Percentiles rank a stretch among this genome's conserved stretches.
Conservation (phyloP, 2,329 filamentous ascomycete species). For the Trichoderma endophyticum region DNA sequence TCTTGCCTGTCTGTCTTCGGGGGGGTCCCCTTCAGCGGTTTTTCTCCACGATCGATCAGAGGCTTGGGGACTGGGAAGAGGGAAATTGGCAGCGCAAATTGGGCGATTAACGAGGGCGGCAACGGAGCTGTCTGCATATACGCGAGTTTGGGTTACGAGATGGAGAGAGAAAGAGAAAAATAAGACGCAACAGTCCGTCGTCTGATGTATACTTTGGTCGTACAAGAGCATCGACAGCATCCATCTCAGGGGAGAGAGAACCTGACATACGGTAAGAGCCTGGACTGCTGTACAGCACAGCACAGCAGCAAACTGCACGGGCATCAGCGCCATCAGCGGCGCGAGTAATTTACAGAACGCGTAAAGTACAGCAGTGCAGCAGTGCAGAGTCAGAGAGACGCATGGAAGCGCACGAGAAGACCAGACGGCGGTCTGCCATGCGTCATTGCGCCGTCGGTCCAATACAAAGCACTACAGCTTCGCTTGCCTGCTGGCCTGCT, state of each 20-base stretch:
- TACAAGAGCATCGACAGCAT: not conserved
- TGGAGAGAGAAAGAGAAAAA: not conserved
- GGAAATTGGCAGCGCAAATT: not conserved
- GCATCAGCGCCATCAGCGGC: not conserved
- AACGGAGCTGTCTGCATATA: not conserved
- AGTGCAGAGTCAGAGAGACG: not conserved
- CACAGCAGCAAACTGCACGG: not conserved
- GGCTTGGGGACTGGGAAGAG: not conserved
- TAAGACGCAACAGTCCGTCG: not conserved
- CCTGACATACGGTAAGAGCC: not conserved
- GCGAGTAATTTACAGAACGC: constrained; percentile 16
- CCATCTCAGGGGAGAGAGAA: not conserved
- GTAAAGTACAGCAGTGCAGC: not conserved
- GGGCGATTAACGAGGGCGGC: constrained; percentile 7
- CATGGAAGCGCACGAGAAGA: not conserved
- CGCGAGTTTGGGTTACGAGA: not conserved
- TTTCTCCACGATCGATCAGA: constrained; percentile 14
- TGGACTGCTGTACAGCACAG: not conserved
- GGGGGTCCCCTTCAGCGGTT: not conserved
- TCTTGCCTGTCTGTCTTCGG: not conserved
- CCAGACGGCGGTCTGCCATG: constrained; percentile 1
- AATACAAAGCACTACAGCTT: not conserved
- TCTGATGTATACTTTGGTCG: not conserved
- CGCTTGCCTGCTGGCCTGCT: not conserved
- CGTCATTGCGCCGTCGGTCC: constrained; percentile 7